These are phyloP conservation scores for Candida smagusa DNA, from an alignment of 1,139 yeast species.

Conservation along the genomic window DNA sequence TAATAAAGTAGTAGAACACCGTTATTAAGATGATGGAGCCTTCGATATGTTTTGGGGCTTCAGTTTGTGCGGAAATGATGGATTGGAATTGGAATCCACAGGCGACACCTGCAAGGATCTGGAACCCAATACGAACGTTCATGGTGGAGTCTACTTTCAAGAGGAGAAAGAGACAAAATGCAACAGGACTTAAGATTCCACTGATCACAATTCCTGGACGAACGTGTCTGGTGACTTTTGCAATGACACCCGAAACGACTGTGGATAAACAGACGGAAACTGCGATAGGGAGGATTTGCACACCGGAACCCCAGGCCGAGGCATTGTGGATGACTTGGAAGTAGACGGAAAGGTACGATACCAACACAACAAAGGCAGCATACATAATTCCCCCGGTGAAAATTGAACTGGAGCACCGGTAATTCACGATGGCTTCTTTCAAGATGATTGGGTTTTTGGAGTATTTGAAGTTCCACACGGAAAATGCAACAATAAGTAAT, in stretches of 20 bases:
- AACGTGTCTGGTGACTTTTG: slow-evolving; percentile 45
- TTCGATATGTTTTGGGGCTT: slow-evolving; percentile 46
- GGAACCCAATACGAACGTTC: slow-evolving; percentile 46
- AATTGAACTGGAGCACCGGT: slow-evolving; percentile 36
- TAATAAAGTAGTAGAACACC: slow-evolving; percentile 43
- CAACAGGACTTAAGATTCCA: slow-evolving; percentile 43
- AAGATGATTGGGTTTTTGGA: slow-evolving; percentile 49
- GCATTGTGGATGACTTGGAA: slow-evolving; percentile 52
- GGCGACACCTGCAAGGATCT: slow-evolving; percentile 53
- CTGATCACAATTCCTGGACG: slow-evolving; percentile 48
- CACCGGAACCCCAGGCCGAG: slow-evolving; percentile 55
- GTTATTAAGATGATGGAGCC: slow-evolving; percentile 54
- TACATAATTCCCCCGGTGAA: slow-evolving; percentile 36
- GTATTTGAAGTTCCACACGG: slow-evolving; percentile 46
- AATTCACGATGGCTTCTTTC: slow-evolving; percentile 32
- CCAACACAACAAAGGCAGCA: slow-evolving; percentile 41
- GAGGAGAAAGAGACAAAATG: slow-evolving; percentile 49
- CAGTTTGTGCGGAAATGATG: slow-evolving; percentile 49
- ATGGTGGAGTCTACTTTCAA: slow-evolving; percentile 34
- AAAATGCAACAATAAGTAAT: slow-evolving; percentile 33
- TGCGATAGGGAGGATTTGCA: slow-evolving; percentile 53
- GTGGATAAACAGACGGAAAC: slow-evolving; percentile 51
- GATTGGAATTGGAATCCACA: slow-evolving; percentile 56
- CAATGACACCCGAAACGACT: slow-evolving; percentile 42
- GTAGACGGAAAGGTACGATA: slow-evolving; percentile 49